phyloP scores from a whole-genome alignment of 176 grass and related monocot genomes.

The Puya raimondii region DNA sequence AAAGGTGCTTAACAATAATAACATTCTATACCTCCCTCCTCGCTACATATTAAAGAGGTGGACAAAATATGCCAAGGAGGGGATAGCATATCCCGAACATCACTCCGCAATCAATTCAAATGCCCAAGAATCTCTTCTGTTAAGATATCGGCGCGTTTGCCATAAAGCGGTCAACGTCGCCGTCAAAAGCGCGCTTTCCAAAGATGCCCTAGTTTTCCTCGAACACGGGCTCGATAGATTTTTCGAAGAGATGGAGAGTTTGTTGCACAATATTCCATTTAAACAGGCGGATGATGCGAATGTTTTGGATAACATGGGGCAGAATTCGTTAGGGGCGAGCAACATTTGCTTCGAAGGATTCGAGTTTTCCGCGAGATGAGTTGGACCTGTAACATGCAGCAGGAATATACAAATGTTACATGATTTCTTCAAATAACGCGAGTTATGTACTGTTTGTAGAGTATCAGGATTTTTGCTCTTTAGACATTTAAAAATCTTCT shows the following conservation, averaged over 20 bases:
- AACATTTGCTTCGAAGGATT: constrained; percentile 35
- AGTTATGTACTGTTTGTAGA: neutral
- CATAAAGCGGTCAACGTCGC: constrained; percentile 25
- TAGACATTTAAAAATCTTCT: neutral
- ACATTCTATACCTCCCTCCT: constrained; percentile 34
- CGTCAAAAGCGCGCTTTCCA: constrained; percentile 24
- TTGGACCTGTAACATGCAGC: neutral
- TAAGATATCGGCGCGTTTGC: constrained; percentile 21
- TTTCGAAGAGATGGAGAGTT: constrained; percentile 33
- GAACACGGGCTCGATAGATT: constrained; percentile 33
- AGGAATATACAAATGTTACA: neutral
- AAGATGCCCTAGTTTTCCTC: constrained; percentile 32
- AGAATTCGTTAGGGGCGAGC: constrained; percentile 20
- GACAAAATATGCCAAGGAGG: constrained; percentile 36
- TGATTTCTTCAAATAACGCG: neutral
- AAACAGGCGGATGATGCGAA: constrained; percentile 18
- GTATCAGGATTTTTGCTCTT: neutral
- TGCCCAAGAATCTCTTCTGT: constrained; percentile 9
- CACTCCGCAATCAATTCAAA: neutral
- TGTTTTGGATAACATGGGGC: constrained; percentile 17
- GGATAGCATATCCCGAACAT: neutral
- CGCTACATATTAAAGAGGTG: constrained; percentile 31
- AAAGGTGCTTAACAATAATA: constrained; percentile 50
- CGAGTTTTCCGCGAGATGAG: constrained; percentile 29
- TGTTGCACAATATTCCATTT: constrained; percentile 18